Evolutionary conservation across 208 protist genomes (phyloP), one percentile per base, ranked within the genome.

Genomic region (Crithidia brevicula): DNA sequence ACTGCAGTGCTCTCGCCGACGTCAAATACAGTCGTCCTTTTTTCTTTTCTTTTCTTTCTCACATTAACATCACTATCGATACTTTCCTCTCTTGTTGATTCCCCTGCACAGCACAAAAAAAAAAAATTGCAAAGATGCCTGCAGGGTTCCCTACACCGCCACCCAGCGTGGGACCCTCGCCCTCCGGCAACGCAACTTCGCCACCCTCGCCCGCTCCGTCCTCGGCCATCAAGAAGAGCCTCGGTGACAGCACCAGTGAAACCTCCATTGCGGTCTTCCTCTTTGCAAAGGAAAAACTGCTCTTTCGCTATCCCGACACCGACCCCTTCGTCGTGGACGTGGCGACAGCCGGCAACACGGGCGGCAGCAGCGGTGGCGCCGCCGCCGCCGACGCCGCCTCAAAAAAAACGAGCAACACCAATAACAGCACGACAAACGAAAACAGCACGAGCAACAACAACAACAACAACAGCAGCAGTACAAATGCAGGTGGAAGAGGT

Each of bases 241-340:
- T 40, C 36, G 22, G 16, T 25, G 52, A 49, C 16, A 42, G 30
- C 11, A n/a, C n/a, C 9, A 56, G 7, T 9, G 51, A 23, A 5
- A 18, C 62, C 50, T 67, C 62, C 30, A 69, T 85, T 33, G 89
- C 85, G 15, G 53, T 93, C 34, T 95, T 95, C 45, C 77, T 92
- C 54, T 93, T 95, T 74, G 87, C 82, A 18, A 72, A 88, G 25
- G 86, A 93, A 49, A 83, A 91, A 57, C 62, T 95, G 20, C 60
- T 95, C 11, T 95, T 92, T 61, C 90, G 90, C 38, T 95, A 89
- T 49, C 90, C 90, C 23, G 50, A 81, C 20, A 58, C 67, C 25
- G 91, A 95, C 62, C 87, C 90, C 0, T 95, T 95, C 36, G 42
- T 53, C 2, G 79, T 92, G 0, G 73, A 88, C 51, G 45, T 89